Conservation (phyloP, 225 moss, liverwort and hornwort species). For the Takakia lepidozioides region DNA sequence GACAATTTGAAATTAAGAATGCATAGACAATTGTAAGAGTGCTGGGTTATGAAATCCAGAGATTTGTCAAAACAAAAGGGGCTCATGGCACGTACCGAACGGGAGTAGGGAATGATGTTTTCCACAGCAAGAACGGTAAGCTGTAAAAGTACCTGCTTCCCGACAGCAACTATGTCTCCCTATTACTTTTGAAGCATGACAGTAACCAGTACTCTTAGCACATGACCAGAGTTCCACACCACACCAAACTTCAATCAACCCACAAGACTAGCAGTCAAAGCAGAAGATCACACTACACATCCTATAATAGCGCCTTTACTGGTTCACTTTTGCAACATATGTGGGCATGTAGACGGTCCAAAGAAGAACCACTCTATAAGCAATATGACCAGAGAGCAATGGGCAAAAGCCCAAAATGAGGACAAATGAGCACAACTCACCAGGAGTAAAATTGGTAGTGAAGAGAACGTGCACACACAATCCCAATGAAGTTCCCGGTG, state of each 20-base stretch:
- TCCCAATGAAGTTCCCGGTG: slow-evolving; percentile 89
- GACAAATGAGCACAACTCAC: slow-evolving; percentile 25
- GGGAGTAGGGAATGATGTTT: slow-evolving; percentile 51
- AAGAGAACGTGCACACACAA: slow-evolving; percentile 77
- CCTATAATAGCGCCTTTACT: no score
- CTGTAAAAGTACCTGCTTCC: slow-evolving; percentile 84
- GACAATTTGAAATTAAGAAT: no score
- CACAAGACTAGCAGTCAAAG: no score
- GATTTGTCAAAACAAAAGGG: background rate
- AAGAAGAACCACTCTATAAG: background rate
- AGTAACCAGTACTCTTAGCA: no score
- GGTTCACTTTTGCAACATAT: no score
- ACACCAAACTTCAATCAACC: no score
- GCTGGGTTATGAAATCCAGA: background rate
- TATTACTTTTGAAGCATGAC: background rate
- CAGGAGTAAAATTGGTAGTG: slow-evolving; percentile 99
- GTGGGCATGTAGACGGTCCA: no score
- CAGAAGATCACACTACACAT: no score
- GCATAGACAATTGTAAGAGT: background rate
- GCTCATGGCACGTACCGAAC: slow-evolving; percentile 35
- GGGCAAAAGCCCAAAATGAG: background rate
- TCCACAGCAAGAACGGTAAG: slow-evolving; percentile 87
- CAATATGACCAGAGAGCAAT: background rate
- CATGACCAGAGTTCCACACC: no score
- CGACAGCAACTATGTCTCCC: background rate